A percentile compares a stretch with the other conserved stretches of the same genome.
Conservation (phyloP, 352 stramenopile genomes). For the Phytophthora agathidicida region DNA sequence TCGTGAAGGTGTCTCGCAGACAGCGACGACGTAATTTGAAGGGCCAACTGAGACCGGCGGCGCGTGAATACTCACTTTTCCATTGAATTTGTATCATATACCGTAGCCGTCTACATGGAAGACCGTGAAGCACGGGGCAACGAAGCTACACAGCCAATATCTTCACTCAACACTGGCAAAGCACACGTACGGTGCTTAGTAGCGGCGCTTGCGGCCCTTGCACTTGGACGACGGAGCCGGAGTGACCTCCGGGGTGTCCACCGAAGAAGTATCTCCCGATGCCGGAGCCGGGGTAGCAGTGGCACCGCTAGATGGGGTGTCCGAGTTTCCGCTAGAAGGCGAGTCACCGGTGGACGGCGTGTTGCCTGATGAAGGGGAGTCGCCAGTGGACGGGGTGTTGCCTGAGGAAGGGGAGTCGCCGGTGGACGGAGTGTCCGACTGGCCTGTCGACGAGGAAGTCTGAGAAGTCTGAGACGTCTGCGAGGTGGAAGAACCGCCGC, state of each 20-base stretch:
- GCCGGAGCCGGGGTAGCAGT: slow-evolving; percentile 6
- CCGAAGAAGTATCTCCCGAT: slow-evolving; percentile 2
- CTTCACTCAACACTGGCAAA: slow-evolving; percentile 14
- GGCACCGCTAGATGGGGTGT: slow-evolving; percentile 2
- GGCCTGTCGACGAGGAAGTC: slow-evolving; percentile 2
- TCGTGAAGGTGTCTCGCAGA: no score
- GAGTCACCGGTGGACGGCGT: slow-evolving; percentile 10
- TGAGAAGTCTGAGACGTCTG: slow-evolving; percentile 3
- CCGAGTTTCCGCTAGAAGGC: slow-evolving; percentile 2
- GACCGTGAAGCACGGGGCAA: no score
- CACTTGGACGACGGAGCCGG: slow-evolving; percentile 28
- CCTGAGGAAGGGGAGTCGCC: slow-evolving; percentile 1
- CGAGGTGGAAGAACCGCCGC: slow-evolving; percentile 10
- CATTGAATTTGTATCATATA: slow-evolving; percentile 11
- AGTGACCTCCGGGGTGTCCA: slow-evolving; percentile 19
- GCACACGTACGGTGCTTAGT: slow-evolving; percentile 15
- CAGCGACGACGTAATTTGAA: no score
- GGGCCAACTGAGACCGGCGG: not conserved
- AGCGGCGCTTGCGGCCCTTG: slow-evolving; percentile 20
- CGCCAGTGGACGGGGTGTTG: slow-evolving; percentile 5
- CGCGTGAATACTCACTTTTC: slow-evolving; percentile 3
- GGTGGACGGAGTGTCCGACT: slow-evolving; percentile 11
- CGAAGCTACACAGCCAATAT: slow-evolving; percentile 9
- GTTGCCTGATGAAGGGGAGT: not conserved
- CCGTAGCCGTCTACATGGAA: not conserved